Base-by-base conservation (phyloP, 306 rosid species). In the Quercus ilex region DNA sequence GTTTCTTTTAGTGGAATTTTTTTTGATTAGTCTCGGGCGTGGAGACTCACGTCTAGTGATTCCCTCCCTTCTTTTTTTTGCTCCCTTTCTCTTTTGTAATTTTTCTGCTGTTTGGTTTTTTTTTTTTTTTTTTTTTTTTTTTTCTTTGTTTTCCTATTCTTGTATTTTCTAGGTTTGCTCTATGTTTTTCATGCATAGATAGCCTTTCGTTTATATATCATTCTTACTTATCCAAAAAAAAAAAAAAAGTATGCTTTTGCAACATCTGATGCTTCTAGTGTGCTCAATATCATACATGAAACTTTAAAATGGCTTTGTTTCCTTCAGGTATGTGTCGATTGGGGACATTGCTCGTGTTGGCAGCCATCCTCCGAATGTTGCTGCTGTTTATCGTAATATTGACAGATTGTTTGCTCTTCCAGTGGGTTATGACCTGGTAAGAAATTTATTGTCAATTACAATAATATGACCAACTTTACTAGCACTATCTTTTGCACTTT, bases 321-420 rank as follows among this genome's bases (percentile, higher is more conserved):
- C 11, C 49, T 63, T 35, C 90, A 94, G 99, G 74, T 95, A 91
- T 76, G 87, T 86, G 38, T 88, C 77, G 46, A 78, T 95, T 0
- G 99, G 99, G 70, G 99, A 95, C 88, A 86, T 95, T 82, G 97
- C 99, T 83, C 96, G 19, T 83, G 89, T 89, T 77, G 97, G 99
- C 72, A 85, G 46, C 82, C 97, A 95, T 83, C 96, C 99, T 79
- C 99, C 99, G 55, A 93, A 88, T 68, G 98, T 93, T 83, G 98
- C 97, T 75, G 99, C 98, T 79, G 88, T 93, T 58, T 95, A 95
- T 82, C 92, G 88, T 77, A 85, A 93, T 63, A 74, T 88, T 71
- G 97, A 91, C 82, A 87, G 85, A 81, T 59, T 71, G 81, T 95
- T 93, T 67, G 87, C 89, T 73, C 90, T 65, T 81, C 99, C 99